Conservation (phyloP, 2,329 filamentous ascomycete species). For the Rutstroemia sp. region DNA sequence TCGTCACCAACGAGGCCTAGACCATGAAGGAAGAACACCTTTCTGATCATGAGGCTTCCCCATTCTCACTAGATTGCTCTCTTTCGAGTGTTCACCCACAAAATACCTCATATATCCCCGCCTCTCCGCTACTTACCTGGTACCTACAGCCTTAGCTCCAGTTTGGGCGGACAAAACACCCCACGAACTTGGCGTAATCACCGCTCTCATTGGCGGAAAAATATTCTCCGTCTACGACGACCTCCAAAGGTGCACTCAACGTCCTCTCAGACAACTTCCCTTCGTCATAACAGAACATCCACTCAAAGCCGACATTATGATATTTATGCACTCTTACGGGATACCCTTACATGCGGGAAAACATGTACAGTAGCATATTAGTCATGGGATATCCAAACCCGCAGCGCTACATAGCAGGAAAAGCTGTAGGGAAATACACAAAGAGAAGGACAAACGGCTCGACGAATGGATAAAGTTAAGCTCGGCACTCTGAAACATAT, state of each 20-base stretch:
- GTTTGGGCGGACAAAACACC: neutral
- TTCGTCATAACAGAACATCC: neutral
- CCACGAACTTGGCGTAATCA: conserved; percentile 5
- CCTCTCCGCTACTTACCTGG: neutral
- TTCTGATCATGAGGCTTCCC: neutral
- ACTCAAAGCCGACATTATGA: no score
- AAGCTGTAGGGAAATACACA: no score
- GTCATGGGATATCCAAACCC: neutral
- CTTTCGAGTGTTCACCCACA: neutral
- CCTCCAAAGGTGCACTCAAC: neutral
- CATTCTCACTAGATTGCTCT: neutral
- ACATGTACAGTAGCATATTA: neutral
- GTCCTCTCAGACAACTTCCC: neutral
- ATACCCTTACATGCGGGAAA: no score
- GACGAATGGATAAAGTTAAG: no score
- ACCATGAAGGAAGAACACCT: neutral
- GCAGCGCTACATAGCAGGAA: no score
- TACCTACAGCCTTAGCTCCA: neutral
- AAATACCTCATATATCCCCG: neutral
- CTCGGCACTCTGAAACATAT: no score
- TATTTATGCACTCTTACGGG: no score
- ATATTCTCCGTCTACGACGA: conserved; percentile 1
- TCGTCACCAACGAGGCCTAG: no score
- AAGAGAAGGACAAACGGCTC: no score
- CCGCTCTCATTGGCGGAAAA: conserved; percentile 2